phyloP scores from a whole-genome alignment of 345 rosid genomes.

The Firmiana major region DNA sequence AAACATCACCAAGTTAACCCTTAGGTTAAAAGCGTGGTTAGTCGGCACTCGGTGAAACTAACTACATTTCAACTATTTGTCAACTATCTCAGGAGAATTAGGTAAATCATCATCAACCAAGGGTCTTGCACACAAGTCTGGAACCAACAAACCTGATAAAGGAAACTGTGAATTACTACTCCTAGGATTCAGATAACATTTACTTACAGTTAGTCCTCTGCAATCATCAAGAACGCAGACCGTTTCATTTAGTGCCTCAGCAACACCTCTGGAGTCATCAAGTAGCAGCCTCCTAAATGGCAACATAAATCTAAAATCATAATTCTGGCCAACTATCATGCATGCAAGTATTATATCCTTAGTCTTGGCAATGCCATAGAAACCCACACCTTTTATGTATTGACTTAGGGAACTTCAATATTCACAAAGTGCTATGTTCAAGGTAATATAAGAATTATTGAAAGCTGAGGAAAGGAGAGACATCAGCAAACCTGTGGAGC shows the following conservation, averaged over 20 bases:
- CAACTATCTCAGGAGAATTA: background rate
- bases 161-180: background rate
- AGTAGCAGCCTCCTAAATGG: slow-evolving; percentile 76
- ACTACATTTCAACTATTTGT: background rate
- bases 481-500: slow-evolving; percentile 73
- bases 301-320: slow-evolving; percentile 18
- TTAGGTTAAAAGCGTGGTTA: background rate
- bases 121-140: background rate
- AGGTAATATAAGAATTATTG: background rate
- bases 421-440: background rate
- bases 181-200: slow-evolving; percentile 9
- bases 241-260: slow-evolving; percentile 78
- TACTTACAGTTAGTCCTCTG: slow-evolving; percentile 71
- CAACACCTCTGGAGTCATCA: slow-evolving; percentile 93
- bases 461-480: slow-evolving; percentile 4
- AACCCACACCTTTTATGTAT: background rate
- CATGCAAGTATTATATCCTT: slow-evolving; percentile 7
- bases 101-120: background rate
- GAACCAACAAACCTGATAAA: slow-evolving; percentile 4
- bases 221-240: slow-evolving; percentile 66
- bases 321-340: background rate
- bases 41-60: background rate
- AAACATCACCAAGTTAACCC: background rate
- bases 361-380: background rate
- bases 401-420: background rate